phyloP scores from a whole-genome alignment of 1,284 basidiomycete genomes.

The Pseudozyma hubeiensis region DNA sequence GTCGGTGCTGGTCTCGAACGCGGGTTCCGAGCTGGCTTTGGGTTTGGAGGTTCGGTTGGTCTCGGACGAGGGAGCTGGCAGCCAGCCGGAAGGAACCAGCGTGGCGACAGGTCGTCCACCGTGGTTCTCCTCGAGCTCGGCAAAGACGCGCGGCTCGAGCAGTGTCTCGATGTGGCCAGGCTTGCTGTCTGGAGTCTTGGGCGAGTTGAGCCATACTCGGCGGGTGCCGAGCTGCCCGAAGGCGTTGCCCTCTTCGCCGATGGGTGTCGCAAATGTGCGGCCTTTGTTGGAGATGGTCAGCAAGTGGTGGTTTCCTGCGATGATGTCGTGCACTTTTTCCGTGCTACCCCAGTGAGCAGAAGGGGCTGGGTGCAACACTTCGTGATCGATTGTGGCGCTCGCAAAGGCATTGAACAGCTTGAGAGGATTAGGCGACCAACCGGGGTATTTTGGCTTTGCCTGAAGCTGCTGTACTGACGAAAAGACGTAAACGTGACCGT shows the following conservation, averaged over 20 bases:
- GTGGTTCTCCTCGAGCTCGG: constrained; percentile 60
- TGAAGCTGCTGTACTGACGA: constrained; percentile 51
- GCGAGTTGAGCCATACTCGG: constrained; percentile 70
- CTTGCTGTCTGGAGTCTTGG: constrained; percentile 71
- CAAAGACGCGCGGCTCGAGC: constrained; percentile 57
- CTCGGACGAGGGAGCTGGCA: constrained; percentile 66
- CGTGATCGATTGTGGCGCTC: constrained; percentile 50
- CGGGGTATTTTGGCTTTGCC: constrained; percentile 28
- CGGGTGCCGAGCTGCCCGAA: constrained; percentile 82
- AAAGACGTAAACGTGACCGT: constrained; percentile 66
- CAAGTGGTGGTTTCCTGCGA: constrained; percentile 79
- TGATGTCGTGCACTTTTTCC: constrained; percentile 56
- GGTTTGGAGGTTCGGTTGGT: constrained; percentile 30
- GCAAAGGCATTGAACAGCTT: constrained; percentile 52
- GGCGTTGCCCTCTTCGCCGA: constrained; percentile 81
- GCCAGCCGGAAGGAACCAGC: constrained; percentile 38
- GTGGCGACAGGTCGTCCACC: constrained; percentile 68
- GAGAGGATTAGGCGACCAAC: constrained; percentile 52
- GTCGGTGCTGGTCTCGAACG: constrained; percentile 47
- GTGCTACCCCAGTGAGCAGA: constrained; percentile 39
- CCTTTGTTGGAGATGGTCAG: constrained; percentile 85
- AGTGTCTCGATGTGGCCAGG: constrained; percentile 70
- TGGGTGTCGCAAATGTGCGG: constrained; percentile 82
- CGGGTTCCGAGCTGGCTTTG: constrained; percentile 14
- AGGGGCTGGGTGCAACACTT: constrained; percentile 43